phyloP scores from a whole-genome alignment of 352 stramenopile species.

The Globisporangium polare region DNA sequence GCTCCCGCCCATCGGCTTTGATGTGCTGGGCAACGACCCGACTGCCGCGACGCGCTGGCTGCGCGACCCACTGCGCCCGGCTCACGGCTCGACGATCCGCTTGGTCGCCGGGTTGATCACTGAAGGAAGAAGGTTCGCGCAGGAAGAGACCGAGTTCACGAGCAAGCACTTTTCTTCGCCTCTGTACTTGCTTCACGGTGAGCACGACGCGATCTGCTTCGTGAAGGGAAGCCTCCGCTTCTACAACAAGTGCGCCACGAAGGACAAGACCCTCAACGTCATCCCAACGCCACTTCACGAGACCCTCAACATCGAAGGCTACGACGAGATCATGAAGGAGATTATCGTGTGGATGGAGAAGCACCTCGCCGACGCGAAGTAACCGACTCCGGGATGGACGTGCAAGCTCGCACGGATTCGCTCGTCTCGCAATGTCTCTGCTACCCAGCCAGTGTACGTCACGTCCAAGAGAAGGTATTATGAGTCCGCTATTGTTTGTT shows the following conservation, averaged over 20 bases:
- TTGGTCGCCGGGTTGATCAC: constrained; percentile 24
- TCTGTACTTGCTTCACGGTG: constrained; percentile 36
- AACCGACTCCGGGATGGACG: neutral
- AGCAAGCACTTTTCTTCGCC: constrained; percentile 24
- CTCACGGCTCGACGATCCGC: constrained; percentile 24
- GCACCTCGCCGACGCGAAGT: neutral
- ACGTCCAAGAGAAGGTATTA: constrained; percentile 9
- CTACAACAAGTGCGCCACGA: constrained; percentile 24
- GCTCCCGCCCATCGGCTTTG: constrained; percentile 25
- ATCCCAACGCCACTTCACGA: constrained; percentile 34
- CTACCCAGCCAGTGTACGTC: too few species aligned
- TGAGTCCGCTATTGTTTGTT: constrained; percentile 7
- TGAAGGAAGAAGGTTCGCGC: constrained; percentile 19
- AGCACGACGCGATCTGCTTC: constrained; percentile 34
- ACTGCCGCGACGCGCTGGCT: constrained; percentile 26
- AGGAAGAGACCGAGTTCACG: constrained; percentile 20
- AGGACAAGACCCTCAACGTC: constrained; percentile 48
- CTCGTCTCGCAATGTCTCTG: too few species aligned
- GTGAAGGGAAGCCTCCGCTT: constrained; percentile 32
- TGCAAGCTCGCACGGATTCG: too few species aligned
- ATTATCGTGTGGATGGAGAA: constrained; percentile 35
- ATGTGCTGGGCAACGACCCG: constrained; percentile 26
- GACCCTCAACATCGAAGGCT: constrained; percentile 33
- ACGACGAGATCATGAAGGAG: constrained; percentile 26
- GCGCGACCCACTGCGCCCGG: constrained; percentile 29